These are phyloP conservation scores for Kregervanrija pseudodelftensis DNA, from an alignment of 805 yeast genomes.

Conservation along the genomic window DNA sequence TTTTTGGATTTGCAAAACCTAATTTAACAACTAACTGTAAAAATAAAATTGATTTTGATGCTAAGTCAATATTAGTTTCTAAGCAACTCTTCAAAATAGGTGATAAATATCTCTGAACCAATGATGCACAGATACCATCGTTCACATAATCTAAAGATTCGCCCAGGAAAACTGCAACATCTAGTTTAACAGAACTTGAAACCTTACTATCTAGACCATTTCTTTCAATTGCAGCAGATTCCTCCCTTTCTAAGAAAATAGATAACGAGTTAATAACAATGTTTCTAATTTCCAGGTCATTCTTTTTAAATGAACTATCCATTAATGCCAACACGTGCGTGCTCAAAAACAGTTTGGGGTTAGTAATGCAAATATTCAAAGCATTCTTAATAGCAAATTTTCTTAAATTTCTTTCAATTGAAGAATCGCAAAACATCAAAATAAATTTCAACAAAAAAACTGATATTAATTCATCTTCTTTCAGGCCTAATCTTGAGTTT, in stretches of 20 bases:
- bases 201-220: slow-evolving; percentile 33
- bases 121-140: slow-evolving; percentile 69
- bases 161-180: slow-evolving; percentile 50
- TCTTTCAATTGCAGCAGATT: slow-evolving; percentile 34
- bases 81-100: slow-evolving; percentile 44
- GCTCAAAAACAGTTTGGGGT: slow-evolving; percentile 60
- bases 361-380: slow-evolving; percentile 50
- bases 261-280: slow-evolving; percentile 51
- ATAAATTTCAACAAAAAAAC: slow-evolving; percentile 54
- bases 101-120: slow-evolving; percentile 56
- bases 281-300: slow-evolving; percentile 36
- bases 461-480: slow-evolving; percentile 45
- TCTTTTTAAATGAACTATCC: slow-evolving; percentile 39
- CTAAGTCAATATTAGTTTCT: slow-evolving; percentile 35
- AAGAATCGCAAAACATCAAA: slow-evolving; percentile 40
- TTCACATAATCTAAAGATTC: slow-evolving; percentile 38
- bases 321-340: slow-evolving; percentile 45
- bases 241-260: slow-evolving; percentile 53
- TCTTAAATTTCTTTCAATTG: slow-evolving; percentile 30
- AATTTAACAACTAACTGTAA: slow-evolving; percentile 48
- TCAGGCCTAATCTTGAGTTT: slow-evolving; percentile 34
- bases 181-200: slow-evolving; percentile 32
- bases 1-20: slow-evolving; percentile 72
- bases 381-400: slow-evolving; percentile 51
- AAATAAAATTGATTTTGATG: slow-evolving; percentile 42